Conservation (phyloP, 2,329 filamentous ascomycete genomes). For the Cryphonectria carpinicola region DNA sequence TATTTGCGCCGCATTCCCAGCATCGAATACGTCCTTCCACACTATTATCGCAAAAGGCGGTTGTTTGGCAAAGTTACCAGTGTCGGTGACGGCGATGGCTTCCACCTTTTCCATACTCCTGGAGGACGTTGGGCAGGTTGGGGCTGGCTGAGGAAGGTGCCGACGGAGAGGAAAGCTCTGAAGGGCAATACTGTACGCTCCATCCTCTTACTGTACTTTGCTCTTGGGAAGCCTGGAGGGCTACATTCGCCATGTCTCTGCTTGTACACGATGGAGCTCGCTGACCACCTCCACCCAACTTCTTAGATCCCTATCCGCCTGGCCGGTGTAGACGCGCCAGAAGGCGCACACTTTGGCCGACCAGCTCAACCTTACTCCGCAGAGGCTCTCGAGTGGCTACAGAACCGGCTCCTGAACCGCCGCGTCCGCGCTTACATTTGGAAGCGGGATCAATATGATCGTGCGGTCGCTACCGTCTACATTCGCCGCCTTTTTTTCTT, state of each 20-base stretch:
- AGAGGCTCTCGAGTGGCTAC: slow-evolving; percentile 85
- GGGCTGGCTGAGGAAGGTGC: slow-evolving; percentile 86
- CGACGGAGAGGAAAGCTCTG: slow-evolving; percentile 68
- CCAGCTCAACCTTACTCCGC: slow-evolving; percentile 81
- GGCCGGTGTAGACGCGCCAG: slow-evolving; percentile 91
- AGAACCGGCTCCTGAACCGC: slow-evolving; percentile 68
- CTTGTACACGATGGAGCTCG: not conserved
- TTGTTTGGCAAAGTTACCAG: slow-evolving; percentile 87
- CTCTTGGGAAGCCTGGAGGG: not conserved
- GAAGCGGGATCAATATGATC: slow-evolving; percentile 87
- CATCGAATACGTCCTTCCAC: slow-evolving; percentile 73
- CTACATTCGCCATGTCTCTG: not conserved
- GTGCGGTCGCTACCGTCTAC: slow-evolving; percentile 84
- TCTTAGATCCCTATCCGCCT: slow-evolving; percentile 81
- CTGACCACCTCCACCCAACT: not conserved
- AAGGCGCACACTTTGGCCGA: slow-evolving; percentile 88
- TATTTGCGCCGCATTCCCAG: slow-evolving; percentile 86
- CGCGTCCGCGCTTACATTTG: slow-evolving; percentile 84
- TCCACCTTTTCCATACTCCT: slow-evolving; percentile 91
- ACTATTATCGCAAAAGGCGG: slow-evolving; percentile 74
- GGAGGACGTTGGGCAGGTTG: slow-evolving; percentile 86
- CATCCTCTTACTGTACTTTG: not conserved
- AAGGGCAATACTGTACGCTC: slow-evolving; percentile 74
- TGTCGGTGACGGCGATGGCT: slow-evolving; percentile 96
- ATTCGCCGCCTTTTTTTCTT: slow-evolving; percentile 68